Evolutionary conservation across 495 filamentous ascomycete species (phyloP), one percentile per base, ranked within the genome.

Genomic region (Friedmanniomyces endolithicus): DNA sequence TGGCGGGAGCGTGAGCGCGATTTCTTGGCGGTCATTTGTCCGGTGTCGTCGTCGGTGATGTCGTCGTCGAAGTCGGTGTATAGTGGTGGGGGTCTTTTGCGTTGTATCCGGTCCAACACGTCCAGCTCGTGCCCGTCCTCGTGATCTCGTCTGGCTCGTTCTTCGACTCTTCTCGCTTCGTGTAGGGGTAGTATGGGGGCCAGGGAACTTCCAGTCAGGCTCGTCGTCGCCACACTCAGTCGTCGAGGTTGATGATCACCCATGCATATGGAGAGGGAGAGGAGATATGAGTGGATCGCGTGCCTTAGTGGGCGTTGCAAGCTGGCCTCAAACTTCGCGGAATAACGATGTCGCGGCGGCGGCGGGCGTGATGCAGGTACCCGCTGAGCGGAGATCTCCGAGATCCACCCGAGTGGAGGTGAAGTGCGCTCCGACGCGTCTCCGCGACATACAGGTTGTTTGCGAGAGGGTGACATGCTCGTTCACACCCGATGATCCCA

Each of bases 231-330:
- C 33, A 59, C 57, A 51, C 51, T 55, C 22, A 43, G 44, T 43
- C 57, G 51, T 49, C 57, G 50, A 11, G 57, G 57, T 12, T 41
- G 57, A 19, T 31, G 27, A 24, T 59, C 57, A 47, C 51, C 57
- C 51, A 59, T 59, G 39, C 48, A 50, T 48, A 3, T 31, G 16
- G 16, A 43, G 20, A 22, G 9, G 9, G 34, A n/a, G 34, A 9
- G 34, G 9, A n/a, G 34, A n/a, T 9, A 39, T 39, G 34, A 9
- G n/a, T 39, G 9, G 34, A n/a, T 39, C n/a, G n/a, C 34, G 34
- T 39, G 34, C n/a, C n/a, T n/a, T n/a, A n/a, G n/a, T n/a, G n/a
- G n/a, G n/a, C n/a, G n/a, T n/a, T 31, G 27, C 27, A 9, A 31
- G 4, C 27, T 31, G 27, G 3, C 27, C 27, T 31, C 27, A 31